A percentile compares a stretch with the other conserved stretches of the same genome.
Conservation (phyloP, 768 basidiomycete species). For the Rhodocollybia butyracea region DNA sequence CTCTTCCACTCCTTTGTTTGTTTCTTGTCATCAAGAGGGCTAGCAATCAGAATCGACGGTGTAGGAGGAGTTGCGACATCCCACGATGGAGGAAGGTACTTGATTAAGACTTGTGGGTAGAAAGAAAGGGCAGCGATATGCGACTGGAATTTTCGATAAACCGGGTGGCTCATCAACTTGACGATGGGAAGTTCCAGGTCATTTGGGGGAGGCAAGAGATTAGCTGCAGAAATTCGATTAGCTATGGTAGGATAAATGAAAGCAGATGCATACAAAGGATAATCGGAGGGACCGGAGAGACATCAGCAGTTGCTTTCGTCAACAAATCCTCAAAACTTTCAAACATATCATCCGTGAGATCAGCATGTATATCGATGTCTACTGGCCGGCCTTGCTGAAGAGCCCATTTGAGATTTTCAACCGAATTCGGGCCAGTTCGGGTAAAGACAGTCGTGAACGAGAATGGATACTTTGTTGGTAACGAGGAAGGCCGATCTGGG, state of each 20-base stretch:
- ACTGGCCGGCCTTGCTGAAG: slow-evolving; percentile 59
- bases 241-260: slow-evolving; percentile 1
- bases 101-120: slow-evolving; percentile 66
- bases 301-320: slow-evolving; percentile 51
- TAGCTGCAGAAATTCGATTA: slow-evolving; percentile 47
- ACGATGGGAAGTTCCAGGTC: slow-evolving; percentile 70
- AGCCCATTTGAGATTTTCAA: slow-evolving; percentile 63
- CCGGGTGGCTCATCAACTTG: slow-evolving; percentile 74
- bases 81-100: slow-evolving; percentile 78
- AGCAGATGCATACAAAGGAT: slow-evolving; percentile 54
- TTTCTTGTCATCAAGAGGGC: slow-evolving; percentile 39
- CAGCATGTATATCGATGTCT: slow-evolving; percentile 65
- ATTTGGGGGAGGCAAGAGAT: slow-evolving; percentile 77
- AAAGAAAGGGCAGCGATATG: slow-evolving; percentile 73
- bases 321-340: slow-evolving; percentile 74
- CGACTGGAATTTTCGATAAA: slow-evolving; percentile 69
- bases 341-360: slow-evolving; percentile 49
- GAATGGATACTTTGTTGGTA: slow-evolving; percentile 37
- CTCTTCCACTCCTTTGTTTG: slow-evolving; percentile 66
- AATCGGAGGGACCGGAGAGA: slow-evolving; percentile 49
- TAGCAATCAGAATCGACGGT: slow-evolving; percentile 40
- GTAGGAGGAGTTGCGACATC: slow-evolving; percentile 50
- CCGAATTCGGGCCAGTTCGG: slow-evolving; percentile 41
- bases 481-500: slow-evolving; percentile 34
- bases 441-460: slow-evolving; percentile 60